Percentiles rank a stretch among this genome's conserved stretches.
These are phyloP conservation scores for Byssoonygena ceratinophila DNA, from an alignment of 2,329 filamentous ascomycete species.

Conservation along the genomic window DNA sequence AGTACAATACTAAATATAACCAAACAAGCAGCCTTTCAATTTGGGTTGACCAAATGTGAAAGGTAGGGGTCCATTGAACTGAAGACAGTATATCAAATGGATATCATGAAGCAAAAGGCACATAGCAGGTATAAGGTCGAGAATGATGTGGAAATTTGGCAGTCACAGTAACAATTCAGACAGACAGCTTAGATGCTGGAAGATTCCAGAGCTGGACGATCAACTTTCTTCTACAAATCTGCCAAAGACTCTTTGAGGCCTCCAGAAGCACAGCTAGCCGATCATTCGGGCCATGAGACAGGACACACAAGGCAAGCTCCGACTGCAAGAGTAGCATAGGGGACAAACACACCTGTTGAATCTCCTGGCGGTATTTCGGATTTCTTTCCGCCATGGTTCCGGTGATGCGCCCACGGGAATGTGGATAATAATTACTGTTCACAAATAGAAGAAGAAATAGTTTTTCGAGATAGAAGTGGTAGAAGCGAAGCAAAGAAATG, in stretches of 20 bases:
- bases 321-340: neutral
- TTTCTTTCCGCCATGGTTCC: slow-evolving; percentile 60
- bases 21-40: neutral
- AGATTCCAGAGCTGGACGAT: neutral
- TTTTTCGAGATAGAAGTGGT: neutral
- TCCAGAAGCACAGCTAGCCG: neutral
- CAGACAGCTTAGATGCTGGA: neutral
- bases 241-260: neutral
- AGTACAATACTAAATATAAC: neutral
- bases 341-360: slow-evolving; percentile 69
- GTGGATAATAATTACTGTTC: neutral
- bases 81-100: neutral
- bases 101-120: neutral
- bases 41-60: neutral
- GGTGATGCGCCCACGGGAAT: neutral
- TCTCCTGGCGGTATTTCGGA: slow-evolving; percentile 92
- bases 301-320: neutral
- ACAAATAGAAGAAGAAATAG: no score
- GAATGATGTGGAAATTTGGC: neutral
- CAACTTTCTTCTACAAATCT: neutral
- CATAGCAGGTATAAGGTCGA: neutral
- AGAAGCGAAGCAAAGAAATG: neutral
- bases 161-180: neutral
- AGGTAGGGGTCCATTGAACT: neutral
- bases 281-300: neutral